These are phyloP conservation scores for Xylaria sp. DNA, from an alignment of 2,329 filamentous ascomycete genomes.

Conservation along the genomic window DNA sequence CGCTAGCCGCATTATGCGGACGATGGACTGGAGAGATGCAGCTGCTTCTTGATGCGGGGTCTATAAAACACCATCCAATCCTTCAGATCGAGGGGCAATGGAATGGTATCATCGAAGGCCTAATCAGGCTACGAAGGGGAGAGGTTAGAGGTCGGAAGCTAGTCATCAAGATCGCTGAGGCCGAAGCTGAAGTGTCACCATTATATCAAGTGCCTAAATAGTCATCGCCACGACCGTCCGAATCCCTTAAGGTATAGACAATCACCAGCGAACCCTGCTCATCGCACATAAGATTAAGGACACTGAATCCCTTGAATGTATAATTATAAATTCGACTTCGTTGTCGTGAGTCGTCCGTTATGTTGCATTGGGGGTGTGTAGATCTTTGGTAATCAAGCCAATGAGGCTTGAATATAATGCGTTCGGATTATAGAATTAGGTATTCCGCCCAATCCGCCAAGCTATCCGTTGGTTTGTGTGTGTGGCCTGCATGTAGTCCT, in stretches of 20 bases:
- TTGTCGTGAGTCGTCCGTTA: neutral
- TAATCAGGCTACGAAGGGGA: neutral
- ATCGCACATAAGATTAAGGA: neutral
- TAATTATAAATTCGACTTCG: neutral
- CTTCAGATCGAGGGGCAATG: neutral
- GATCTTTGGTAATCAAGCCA: neutral
- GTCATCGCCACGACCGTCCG: too few species aligned
- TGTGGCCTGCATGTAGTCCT: neutral
- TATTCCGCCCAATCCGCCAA: neutral
- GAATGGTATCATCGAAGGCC: neutral
- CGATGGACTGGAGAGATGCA: neutral
- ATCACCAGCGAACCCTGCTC: neutral
- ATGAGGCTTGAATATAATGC: neutral
- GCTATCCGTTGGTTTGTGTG: too few species aligned
- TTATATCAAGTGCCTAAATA: too few species aligned
- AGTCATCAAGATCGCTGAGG: neutral
- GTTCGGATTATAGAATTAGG: too few species aligned
- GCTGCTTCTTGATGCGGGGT: neutral
- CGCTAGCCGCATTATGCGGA: neutral
- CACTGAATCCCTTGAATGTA: neutral
- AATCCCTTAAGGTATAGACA: neutral
- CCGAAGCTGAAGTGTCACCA: neutral
- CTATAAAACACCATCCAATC: neutral
- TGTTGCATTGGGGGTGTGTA: neutral
- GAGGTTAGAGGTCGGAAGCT: neutral